Conservation (phyloP, 2,329 filamentous ascomycete species). For the Diaporthe sp. region DNA sequence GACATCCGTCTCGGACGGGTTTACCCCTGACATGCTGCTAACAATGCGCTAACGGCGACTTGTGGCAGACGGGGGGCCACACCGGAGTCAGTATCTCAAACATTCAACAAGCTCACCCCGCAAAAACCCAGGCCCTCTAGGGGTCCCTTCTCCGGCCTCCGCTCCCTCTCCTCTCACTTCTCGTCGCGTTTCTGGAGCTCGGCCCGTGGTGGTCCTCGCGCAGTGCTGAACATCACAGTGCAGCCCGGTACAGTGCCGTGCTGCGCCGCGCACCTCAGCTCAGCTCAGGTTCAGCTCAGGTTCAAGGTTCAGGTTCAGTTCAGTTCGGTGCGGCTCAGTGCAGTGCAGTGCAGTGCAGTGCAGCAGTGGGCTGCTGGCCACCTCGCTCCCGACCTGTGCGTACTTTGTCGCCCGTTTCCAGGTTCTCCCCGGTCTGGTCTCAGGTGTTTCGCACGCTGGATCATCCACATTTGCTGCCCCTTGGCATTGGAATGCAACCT, state of each 20-base stretch:
- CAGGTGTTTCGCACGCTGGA: slow-evolving; percentile 39
- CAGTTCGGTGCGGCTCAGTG: not conserved
- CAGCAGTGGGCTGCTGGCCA: not conserved
- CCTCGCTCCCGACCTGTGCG: not conserved
- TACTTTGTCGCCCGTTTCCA: slow-evolving; percentile 29
- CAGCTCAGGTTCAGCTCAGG: not conserved
- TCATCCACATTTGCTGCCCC: slow-evolving; percentile 36
- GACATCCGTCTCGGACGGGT: slow-evolving; percentile 30
- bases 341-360: not conserved
- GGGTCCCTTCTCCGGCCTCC: slow-evolving; percentile 24
- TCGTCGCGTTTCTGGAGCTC: slow-evolving; percentile 22
- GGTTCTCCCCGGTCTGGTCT: slow-evolving; percentile 39
- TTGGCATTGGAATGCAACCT: slow-evolving; percentile 39
- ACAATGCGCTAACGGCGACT: slow-evolving; percentile 32
- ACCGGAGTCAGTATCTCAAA: slow-evolving; percentile 26
- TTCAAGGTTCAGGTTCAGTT: not conserved
- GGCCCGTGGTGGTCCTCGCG: slow-evolving; percentile 12
- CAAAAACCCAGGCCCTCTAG: slow-evolving; percentile 19
- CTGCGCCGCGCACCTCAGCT: not conserved
- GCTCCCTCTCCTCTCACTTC: slow-evolving; percentile 31
- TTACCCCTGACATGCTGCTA: slow-evolving; percentile 23
- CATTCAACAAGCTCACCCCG: slow-evolving; percentile 27
- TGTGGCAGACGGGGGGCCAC: slow-evolving; percentile 29
- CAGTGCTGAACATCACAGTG: slow-evolving; percentile 11
- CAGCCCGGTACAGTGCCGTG: slow-evolving; percentile 7